These are phyloP conservation scores for Fagopyrum tataricum DNA, from an alignment of 148 eudicot genomes.

Conservation along the genomic window DNA sequence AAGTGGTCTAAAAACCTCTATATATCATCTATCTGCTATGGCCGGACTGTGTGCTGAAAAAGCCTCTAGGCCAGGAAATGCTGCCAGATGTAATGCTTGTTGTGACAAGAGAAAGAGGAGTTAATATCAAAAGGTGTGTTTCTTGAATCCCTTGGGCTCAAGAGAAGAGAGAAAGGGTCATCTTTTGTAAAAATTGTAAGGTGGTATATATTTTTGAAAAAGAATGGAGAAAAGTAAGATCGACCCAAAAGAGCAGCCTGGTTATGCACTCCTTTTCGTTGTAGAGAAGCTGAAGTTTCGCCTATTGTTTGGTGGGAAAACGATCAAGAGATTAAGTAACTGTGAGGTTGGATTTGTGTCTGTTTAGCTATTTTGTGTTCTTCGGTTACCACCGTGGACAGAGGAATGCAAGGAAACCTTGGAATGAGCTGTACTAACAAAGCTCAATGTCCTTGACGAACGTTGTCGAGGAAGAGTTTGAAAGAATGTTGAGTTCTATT, in stretches of 20 bases:
- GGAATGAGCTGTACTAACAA: constrained; percentile 10
- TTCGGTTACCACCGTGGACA: not conserved
- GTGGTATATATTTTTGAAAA: constrained; percentile 9
- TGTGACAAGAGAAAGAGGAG: not conserved
- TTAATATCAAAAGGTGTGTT: not conserved
- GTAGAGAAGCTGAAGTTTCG: not conserved
- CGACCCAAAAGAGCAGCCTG: not conserved
- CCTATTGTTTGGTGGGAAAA: constrained; percentile 4
- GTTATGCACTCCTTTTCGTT: not conserved
- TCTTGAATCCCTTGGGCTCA: not conserved
- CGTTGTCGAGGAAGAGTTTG: not conserved
- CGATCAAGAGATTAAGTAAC: not conserved
- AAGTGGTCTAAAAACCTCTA: constrained; percentile 85
- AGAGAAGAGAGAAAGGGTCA: not conserved
- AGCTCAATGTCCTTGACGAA: not conserved
- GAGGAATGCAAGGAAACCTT: not conserved
- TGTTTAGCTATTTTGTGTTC: not conserved
- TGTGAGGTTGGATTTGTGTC: not conserved
- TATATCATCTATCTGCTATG: constrained; percentile 69
- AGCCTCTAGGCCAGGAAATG: not conserved
- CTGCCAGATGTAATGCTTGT: not conserved
- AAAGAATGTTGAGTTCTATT: not conserved
- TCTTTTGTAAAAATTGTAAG: constrained; percentile 7
- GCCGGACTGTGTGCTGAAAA: constrained; percentile 64
- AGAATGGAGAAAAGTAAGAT: not conserved